A percentile compares a stretch with the other conserved stretches of the same genome.
These are phyloP conservation scores for Blastocystis sp. DNA, from an alignment of 352 stramenopile species.

Conservation along the genomic window DNA sequence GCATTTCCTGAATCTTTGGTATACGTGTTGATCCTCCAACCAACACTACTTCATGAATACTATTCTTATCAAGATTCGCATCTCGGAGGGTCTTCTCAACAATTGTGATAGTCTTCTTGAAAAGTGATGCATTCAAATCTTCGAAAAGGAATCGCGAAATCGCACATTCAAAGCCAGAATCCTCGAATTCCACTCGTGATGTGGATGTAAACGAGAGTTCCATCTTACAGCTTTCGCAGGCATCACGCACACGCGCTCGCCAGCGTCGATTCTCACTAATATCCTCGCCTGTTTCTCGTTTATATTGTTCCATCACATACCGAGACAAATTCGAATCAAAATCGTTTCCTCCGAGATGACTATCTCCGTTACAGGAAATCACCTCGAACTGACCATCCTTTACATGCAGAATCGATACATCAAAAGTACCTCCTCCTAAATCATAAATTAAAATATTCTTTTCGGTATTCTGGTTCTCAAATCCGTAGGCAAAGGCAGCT, in stretches of 20 bases:
- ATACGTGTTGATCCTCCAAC: constrained; percentile 92
- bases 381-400: constrained; percentile 67
- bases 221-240: constrained; percentile 87
- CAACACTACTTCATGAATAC: constrained; percentile 88
- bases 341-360: constrained; percentile 78
- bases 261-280: constrained; percentile 83
- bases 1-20: constrained; percentile 85
- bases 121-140: constrained; percentile 85
- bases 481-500: constrained; percentile 83
- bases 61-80: constrained; percentile 67
- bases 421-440: constrained; percentile 80
- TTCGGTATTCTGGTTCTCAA: constrained; percentile 81
- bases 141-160: constrained; percentile 90
- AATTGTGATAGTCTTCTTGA: constrained; percentile 82
- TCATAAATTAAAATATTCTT: constrained; percentile 85
- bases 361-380: constrained; percentile 80
- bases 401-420: constrained; percentile 68
- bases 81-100: constrained; percentile 83
- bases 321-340: constrained; percentile 79
- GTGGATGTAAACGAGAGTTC: constrained; percentile 86
- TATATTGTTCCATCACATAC: constrained; percentile 81
- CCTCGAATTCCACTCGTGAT: constrained; percentile 89
- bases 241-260: constrained; percentile 82
- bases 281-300: constrained; percentile 78
- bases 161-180: constrained; percentile 75